A percentile compares a stretch with the other conserved stretches of the same genome.
Conservation (phyloP, 305 asterid species). For the Fraxinus dipetala region DNA sequence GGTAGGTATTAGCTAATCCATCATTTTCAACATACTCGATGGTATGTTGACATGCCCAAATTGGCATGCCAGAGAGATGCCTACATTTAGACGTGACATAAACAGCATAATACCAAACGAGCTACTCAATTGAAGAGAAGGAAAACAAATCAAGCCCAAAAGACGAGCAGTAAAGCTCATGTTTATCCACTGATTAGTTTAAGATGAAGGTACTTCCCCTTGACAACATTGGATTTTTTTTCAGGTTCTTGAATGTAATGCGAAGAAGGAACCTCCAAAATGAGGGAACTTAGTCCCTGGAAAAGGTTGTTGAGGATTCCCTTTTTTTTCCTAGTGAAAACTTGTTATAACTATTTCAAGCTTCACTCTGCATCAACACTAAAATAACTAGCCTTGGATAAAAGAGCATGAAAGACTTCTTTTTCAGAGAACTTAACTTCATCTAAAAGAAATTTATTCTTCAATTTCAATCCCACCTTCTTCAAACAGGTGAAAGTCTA, state of each 20-base stretch:
- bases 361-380: neutral
- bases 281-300: neutral
- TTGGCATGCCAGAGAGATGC: neutral
- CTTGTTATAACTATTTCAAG: neutral
- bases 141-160: neutral
- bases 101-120: neutral
- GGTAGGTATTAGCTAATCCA: neutral
- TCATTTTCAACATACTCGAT: neutral
- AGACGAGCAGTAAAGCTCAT: neutral
- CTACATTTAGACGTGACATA: neutral
- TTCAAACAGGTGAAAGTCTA: neutral
- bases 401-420: neutral
- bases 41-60: neutral
- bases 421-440: neutral
- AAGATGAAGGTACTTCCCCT: neutral
- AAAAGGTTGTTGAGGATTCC: neutral
- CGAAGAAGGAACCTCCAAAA: neutral
- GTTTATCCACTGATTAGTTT: neutral
- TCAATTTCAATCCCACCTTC: neutral
- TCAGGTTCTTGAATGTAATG: neutral
- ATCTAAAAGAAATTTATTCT: neutral
- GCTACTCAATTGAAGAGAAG: neutral
- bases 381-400: neutral
- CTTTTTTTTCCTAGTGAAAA: neutral
- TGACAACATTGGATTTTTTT: neutral